phyloP scores from a whole-genome alignment of 1,284 basidiomycete genomes.

The Leucoagaricus sp. region DNA sequence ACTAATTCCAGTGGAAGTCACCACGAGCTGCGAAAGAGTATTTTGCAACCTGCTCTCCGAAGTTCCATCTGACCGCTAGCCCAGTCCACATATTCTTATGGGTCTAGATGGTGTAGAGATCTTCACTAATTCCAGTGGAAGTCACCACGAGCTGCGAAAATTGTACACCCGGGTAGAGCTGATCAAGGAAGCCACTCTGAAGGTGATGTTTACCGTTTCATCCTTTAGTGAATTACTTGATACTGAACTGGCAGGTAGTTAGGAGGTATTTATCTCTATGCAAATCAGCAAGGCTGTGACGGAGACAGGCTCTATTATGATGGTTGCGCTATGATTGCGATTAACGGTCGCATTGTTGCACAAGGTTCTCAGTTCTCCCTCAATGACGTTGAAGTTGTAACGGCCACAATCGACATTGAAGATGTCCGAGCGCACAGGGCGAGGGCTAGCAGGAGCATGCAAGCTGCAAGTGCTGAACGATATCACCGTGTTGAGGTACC shows the following conservation, averaged over 20 bases:
- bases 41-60: no score
- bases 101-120: constrained; percentile 98
- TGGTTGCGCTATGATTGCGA: constrained; percentile 93
- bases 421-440: constrained; percentile 90
- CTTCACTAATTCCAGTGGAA: constrained; percentile 96
- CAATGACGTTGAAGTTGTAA: constrained; percentile 93
- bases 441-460: constrained; percentile 83
- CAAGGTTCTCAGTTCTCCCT: constrained; percentile 97
- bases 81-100: constrained; percentile 95
- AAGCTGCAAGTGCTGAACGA: constrained; percentile 75
- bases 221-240: constrained; percentile 10
- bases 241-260: constrained; percentile 50
- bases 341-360: constrained; percentile 91
- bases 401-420: constrained; percentile 93
- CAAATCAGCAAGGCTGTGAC: constrained; percentile 99
- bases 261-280: constrained; percentile 96
- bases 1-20: constrained; percentile 98
- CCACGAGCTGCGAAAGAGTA: constrained; percentile 96
- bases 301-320: constrained; percentile 98
- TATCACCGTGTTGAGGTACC: constrained; percentile 82
- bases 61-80: no score
- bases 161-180: constrained; percentile 89
- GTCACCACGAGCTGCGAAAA: constrained; percentile 97
- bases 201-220: constrained; percentile 51
- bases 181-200: constrained; percentile 95